Conservation (phyloP, 179 eudicot species). For the Beta corolliflora region DNA sequence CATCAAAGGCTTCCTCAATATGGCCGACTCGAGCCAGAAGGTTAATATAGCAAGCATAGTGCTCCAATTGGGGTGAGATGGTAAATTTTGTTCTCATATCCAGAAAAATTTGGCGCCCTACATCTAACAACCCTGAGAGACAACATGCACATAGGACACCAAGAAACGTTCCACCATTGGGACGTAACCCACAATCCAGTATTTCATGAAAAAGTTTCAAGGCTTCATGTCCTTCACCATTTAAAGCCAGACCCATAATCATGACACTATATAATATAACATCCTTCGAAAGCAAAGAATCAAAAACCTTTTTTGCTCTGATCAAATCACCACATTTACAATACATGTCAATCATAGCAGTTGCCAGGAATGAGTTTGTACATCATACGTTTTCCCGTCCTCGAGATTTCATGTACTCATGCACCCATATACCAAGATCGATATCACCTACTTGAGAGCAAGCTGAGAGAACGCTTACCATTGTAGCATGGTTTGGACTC, state of each 20-base stretch:
- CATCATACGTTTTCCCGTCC: conserved; percentile 43
- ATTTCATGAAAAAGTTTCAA: conserved; percentile 51
- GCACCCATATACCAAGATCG: conserved; percentile 65
- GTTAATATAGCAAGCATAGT: conserved; percentile 79
- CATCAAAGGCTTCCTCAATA: conserved; percentile 73
- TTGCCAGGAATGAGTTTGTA: conserved; percentile 58
- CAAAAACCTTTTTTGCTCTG: conserved; percentile 55
- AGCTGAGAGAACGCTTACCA: conserved; percentile 83
- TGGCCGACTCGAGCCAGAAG: conserved; percentile 68
- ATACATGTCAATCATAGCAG: conserved; percentile 84
- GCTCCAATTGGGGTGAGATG: conserved; percentile 59
- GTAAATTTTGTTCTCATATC: conserved; percentile 41
- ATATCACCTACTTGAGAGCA: conserved; percentile 81
- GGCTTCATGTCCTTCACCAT: conserved; percentile 72
- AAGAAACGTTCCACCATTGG: conserved; percentile 63
- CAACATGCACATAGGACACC: conserved; percentile 69
- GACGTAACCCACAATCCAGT: conserved; percentile 39
- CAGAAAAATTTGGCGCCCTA: conserved; percentile 62
- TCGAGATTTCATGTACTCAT: conserved; percentile 52
- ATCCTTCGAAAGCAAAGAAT: conserved; percentile 52
- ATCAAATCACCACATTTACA: conserved; percentile 69
- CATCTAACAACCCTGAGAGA: conserved; percentile 68
- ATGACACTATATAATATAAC: conserved; percentile 71
- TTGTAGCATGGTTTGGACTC: conserved; percentile 79
- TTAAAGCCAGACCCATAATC: conserved; percentile 83